A percentile compares a stretch with the other conserved stretches of the same genome.
Evolutionary conservation across 352 stramenopile species (phyloP).

Genomic region (Phytophthora niederhauseri): DNA sequence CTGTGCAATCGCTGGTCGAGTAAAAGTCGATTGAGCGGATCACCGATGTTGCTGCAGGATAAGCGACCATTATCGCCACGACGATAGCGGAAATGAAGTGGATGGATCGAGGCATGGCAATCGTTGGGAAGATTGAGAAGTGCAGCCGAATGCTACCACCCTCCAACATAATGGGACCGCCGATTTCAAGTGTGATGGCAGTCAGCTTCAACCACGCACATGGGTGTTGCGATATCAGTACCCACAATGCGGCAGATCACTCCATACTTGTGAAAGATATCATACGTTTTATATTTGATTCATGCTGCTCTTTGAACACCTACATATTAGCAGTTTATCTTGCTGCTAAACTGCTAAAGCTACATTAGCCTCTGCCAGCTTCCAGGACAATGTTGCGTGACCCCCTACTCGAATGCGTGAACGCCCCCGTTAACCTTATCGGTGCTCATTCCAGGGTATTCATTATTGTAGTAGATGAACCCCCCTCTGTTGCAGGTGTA

Average conservation of each 20-base stretch:
- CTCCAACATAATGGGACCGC: background rate
- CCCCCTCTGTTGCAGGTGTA: background rate
- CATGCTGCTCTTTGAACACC: background rate
- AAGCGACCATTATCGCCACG: background rate
- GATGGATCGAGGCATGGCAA: background rate
- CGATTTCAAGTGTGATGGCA: background rate
- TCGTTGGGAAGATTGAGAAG: background rate
- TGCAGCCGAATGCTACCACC: background rate
- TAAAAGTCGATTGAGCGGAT: background rate
- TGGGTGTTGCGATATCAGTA: constrained; percentile 4
- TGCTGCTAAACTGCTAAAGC: background rate
- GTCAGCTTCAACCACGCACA: background rate
- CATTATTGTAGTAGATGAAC: background rate
- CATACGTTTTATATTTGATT: background rate
- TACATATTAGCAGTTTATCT: background rate
- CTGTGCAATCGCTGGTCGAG: constrained; percentile 1
- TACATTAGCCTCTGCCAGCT: background rate
- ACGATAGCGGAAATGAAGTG: background rate
- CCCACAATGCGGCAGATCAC: background rate
- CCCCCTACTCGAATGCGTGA: background rate
- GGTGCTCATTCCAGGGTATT: background rate
- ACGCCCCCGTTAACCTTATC: background rate
- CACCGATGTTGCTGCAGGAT: background rate
- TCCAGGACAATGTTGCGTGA: background rate
- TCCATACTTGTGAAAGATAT: background rate